phyloP scores from a whole-genome alignment of 202 grass and related monocot species.

The Saccharum hybrid region DNA sequence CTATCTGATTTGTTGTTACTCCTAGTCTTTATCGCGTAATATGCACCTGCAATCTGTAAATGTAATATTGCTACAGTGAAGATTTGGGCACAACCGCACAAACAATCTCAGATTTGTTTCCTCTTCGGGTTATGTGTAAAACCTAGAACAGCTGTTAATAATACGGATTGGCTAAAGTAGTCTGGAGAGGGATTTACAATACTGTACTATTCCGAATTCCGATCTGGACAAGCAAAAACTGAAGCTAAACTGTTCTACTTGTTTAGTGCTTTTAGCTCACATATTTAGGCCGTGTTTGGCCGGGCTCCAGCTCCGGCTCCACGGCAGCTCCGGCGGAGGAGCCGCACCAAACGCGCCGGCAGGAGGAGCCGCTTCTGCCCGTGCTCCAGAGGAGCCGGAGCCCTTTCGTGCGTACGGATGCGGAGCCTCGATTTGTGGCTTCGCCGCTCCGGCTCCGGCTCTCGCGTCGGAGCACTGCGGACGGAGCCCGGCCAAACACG shows the following conservation, averaged over 20 bases:
- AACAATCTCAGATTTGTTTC: not conserved
- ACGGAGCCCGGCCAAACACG: too few relatives aligned
- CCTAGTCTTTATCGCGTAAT: not conserved
- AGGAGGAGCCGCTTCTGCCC: too few relatives aligned
- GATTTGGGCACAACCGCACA: not conserved
- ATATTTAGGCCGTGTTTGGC: too few relatives aligned
- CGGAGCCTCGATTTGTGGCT: too few relatives aligned
- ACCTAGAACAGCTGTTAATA: not conserved
- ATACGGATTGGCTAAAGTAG: not conserved
- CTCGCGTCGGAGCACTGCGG: too few relatives aligned
- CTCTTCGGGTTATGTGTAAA: not conserved
- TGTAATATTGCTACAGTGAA: not conserved
- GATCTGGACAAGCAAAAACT: not conserved
- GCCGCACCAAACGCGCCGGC: too few relatives aligned
- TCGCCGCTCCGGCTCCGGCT: too few relatives aligned
- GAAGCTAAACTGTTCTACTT: slow-evolving; percentile 13
- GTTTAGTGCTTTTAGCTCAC: slow-evolving; percentile 19
- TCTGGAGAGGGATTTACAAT: not conserved
- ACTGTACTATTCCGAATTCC: not conserved
- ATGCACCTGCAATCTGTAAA: not conserved
- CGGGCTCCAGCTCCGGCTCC: too few relatives aligned
- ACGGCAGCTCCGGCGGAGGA: too few relatives aligned
- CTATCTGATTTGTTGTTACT: not conserved
- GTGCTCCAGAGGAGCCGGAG: too few relatives aligned
- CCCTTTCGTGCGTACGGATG: too few relatives aligned